These are phyloP conservation scores for Pharus latifolius DNA, from an alignment of 176 grass and related monocot genomes.

Conservation along the genomic window DNA sequence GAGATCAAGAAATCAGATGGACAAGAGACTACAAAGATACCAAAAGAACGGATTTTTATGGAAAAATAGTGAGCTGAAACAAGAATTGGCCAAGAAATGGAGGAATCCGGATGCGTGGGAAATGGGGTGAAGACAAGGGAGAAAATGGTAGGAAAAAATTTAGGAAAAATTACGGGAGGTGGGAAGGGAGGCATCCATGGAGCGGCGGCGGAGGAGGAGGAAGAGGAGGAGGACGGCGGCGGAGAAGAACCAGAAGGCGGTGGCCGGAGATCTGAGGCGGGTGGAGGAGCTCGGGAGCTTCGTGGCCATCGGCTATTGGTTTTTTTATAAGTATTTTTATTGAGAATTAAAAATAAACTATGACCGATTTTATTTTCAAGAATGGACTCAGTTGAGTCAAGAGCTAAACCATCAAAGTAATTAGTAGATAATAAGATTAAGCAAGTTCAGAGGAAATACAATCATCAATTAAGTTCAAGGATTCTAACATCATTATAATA, in stretches of 20 bases:
- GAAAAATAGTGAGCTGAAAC: neutral
- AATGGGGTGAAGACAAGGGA: neutral
- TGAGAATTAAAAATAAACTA: no score
- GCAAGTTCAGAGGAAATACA: no score
- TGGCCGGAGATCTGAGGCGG: constrained; percentile 35
- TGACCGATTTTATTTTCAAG: no score
- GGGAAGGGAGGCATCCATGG: constrained; percentile 34
- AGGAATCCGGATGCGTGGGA: no score
- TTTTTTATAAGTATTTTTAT: no score
- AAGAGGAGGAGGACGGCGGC: constrained; percentile 32
- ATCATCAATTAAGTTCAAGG: no score
- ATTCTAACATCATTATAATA: no score
- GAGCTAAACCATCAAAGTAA: no score
- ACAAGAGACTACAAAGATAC: neutral
- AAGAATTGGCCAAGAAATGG: neutral
- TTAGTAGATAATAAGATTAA: no score
- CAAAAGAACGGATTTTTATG: neutral
- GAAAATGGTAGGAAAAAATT: neutral
- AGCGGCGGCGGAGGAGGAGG: constrained; percentile 23
- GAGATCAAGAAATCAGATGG: neutral
- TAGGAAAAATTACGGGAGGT: neutral
- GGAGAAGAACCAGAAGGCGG: constrained; percentile 49
- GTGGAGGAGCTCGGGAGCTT: neutral
- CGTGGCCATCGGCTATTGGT: constrained; percentile 38
- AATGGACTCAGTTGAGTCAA: no score